A percentile compares a stretch with the other conserved stretches of the same genome.
These are phyloP conservation scores for Rauvolfia tetraphylla DNA, from an alignment of 257 asterid genomes.

Conservation along the genomic window DNA sequence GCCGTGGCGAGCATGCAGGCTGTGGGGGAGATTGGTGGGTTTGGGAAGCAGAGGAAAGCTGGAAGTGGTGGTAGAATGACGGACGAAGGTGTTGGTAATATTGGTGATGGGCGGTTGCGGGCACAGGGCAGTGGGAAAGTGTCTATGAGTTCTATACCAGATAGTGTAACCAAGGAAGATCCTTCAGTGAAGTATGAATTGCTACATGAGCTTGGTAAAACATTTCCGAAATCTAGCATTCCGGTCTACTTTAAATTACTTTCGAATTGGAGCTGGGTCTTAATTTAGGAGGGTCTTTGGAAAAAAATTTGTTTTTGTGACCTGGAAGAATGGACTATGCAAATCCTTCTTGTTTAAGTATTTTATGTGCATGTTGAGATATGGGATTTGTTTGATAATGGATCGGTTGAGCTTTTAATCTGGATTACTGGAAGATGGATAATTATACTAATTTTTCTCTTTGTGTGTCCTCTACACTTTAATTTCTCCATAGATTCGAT, in stretches of 20 bases:
- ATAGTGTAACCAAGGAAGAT: constrained; percentile 77
- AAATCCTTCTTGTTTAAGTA: neutral
- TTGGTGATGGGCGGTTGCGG: constrained; percentile 37
- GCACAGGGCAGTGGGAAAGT: constrained; percentile 63
- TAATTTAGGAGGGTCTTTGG: neutral
- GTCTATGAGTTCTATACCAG: constrained; percentile 81
- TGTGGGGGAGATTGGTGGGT: constrained; percentile 63
- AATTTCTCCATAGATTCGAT: neutral
- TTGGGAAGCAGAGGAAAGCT: constrained; percentile 48
- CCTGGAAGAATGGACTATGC: neutral
- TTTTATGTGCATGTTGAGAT: neutral
- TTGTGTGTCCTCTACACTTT: neutral
- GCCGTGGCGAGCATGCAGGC: constrained; percentile 97
- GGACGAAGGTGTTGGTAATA: constrained; percentile 27
- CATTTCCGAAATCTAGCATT: constrained; percentile 16
- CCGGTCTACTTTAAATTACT: constrained; percentile 9
- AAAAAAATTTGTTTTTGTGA: constrained; percentile 4
- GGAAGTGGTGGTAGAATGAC: constrained; percentile 33
- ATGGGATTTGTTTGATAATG: neutral
- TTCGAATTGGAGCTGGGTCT: neutral
- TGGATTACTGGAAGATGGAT: neutral
- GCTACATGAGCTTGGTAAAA: constrained; percentile 92
- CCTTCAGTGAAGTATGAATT: constrained; percentile 85
- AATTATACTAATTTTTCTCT: neutral
- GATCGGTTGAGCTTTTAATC: neutral